phyloP scores from a whole-genome alignment of 2,329 filamentous ascomycete genomes.

The Colletotrichum tofieldiae region DNA sequence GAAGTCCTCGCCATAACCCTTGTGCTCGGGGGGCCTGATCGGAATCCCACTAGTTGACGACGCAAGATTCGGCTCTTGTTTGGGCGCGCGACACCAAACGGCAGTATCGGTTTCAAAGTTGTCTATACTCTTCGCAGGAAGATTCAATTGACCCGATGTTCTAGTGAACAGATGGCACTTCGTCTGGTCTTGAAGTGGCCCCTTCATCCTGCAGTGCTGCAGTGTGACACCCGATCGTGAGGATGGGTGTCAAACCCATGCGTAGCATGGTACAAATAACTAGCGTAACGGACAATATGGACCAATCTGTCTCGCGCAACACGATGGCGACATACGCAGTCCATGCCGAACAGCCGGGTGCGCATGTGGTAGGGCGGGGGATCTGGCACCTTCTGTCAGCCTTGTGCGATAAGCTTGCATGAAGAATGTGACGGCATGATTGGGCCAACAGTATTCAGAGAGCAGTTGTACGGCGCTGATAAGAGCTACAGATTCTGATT shows the following conservation, averaged over 20 bases:
- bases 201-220: not conserved
- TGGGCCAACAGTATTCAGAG: not conserved
- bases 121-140: fast-evolving
- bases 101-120: no score
- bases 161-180: no score
- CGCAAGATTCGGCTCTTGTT: not conserved
- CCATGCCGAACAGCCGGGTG: not conserved
- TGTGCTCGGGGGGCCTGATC: not conserved
- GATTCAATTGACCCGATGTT: no score
- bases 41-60: not conserved
- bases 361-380: not conserved
- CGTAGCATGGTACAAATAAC: no score
- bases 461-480: not conserved
- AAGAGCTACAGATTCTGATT: not conserved
- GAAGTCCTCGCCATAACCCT: no score
- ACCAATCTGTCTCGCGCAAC: not conserved
- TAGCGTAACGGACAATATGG: not conserved
- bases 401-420: slow-evolving; percentile 4
- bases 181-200: no score
- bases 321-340: not conserved
- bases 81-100: no score
- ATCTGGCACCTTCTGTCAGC: not conserved
- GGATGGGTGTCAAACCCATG: not conserved
- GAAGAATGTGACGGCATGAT: not conserved
- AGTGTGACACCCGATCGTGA: not conserved